phyloP scores from a whole-genome alignment of 192 early-diverging fungal genomes.

The Coemansia sp. region DNA sequence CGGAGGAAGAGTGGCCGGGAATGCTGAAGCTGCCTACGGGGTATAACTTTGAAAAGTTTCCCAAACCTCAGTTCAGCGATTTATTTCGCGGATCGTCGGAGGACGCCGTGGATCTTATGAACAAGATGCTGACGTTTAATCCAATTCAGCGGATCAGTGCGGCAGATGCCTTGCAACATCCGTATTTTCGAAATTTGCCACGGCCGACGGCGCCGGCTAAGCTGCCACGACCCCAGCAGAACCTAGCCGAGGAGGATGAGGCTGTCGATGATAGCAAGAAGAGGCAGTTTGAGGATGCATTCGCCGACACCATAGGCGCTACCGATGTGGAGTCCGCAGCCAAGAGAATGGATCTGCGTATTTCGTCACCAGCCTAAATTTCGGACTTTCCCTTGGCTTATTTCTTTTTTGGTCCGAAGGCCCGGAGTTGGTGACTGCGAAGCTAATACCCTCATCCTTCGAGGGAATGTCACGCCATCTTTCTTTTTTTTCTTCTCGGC shows the following conservation, averaged over 20 bases:
- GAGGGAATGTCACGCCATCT: not conserved
- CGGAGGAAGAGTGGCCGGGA: slow-evolving; percentile 81
- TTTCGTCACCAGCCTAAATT: slow-evolving; percentile 46
- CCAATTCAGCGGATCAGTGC: slow-evolving; percentile 80
- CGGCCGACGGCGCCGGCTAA: slow-evolving; percentile 40
- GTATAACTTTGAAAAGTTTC: slow-evolving; percentile 71
- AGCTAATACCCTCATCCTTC: not conserved
- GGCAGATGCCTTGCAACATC: slow-evolving; percentile 61
- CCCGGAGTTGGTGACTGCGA: not conserved
- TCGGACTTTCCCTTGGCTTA: not conserved
- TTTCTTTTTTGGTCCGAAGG: slow-evolving; percentile 5
- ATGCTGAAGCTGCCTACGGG: slow-evolving; percentile 71
- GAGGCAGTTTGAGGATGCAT: slow-evolving; percentile 25
- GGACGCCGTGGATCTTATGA: slow-evolving; percentile 85
- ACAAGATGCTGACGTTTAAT: slow-evolving; percentile 84
- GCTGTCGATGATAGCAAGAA: slow-evolving; percentile 13
- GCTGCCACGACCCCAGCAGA: slow-evolving; percentile 35
- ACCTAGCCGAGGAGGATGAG: not conserved
- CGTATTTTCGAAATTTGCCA: slow-evolving; percentile 43
- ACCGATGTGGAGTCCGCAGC: slow-evolving; percentile 4
- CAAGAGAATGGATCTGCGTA: slow-evolving; percentile 40
- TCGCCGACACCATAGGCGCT: slow-evolving; percentile 22
- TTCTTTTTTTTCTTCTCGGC: not conserved
- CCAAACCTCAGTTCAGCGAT: slow-evolving; percentile 65
- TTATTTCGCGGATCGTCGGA: slow-evolving; percentile 83